Evolutionary conservation across 1,284 basidiomycete genomes (phyloP), one percentile per base, ranked within the genome.

Genomic region (Neolentinus lepideus): DNA sequence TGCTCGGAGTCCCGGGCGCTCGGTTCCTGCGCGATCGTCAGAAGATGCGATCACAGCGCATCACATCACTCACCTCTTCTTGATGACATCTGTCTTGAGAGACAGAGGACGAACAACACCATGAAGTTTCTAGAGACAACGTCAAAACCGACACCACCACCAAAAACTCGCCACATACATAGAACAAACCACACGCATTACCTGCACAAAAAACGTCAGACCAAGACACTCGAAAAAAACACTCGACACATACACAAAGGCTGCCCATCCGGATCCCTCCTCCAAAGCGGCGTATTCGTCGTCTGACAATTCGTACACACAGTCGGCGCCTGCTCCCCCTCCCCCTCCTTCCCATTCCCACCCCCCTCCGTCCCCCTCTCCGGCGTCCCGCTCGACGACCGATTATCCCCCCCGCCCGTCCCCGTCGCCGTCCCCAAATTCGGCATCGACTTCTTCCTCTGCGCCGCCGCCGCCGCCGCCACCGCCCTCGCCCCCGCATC

Each of bases 41-140:
- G 38, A 6, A n/a, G n/a, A 43, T 16, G 6, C 16, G 8, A 43
- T 21, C 16, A 6, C 38, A 6, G 6, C 38, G 43, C 57, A 57
- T 45, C 46, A 56, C 48, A 57, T 53, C 51, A 72, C 81, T 53
- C 64, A 93, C 92, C 94, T 81, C 77, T 97, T 98, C 84, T 98
- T 98, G 72, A 98, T 98, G 47, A 97, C 90, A 69, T 98, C 94
- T 24, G 94, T 97, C 80, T 97, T 98, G 59, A 98, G 79, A 51
- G 93, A 95, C 60, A 97, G 73, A 6, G 94, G 94, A 55, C 95
- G 82, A 16, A 95, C 92, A 38, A 97, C 94, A 46, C 95, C 95
- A 65, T 98, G 94, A 50, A 98, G 75, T 85, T 97, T 97, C 88
- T 92, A 67, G 38, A 62, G 59, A 58, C 48, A 63, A 53, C 26